These are phyloP conservation scores for Zea luxurians DNA, from an alignment of 176 grass and related monocot species.

Conservation along the genomic window DNA sequence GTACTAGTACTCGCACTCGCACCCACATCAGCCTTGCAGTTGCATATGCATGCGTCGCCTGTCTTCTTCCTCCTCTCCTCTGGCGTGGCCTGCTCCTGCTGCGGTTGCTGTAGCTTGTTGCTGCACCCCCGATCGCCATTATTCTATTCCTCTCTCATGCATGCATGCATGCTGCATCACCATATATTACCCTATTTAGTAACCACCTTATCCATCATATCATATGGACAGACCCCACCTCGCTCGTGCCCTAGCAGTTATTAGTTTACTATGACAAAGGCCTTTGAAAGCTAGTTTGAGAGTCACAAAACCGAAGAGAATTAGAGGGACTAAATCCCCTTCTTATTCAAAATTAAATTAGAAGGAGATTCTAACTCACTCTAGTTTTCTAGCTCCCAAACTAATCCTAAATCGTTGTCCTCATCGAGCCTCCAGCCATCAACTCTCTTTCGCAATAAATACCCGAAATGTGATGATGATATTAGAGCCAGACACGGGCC, in stretches of 20 bases:
- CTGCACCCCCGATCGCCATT: constrained; percentile 28
- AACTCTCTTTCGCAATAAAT: too few relatives aligned
- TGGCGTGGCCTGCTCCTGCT: constrained; percentile 13
- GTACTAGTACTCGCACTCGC: constrained; percentile 27
- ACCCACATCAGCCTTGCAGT: constrained; percentile 27
- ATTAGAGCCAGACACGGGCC: too few relatives aligned
- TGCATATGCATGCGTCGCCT: constrained; percentile 37
- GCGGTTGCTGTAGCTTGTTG: neutral
- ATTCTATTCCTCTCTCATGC: constrained; percentile 29
- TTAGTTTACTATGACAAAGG: neutral
- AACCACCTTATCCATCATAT: constrained; percentile 37
- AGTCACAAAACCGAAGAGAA: too few relatives aligned
- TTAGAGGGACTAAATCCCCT: too few relatives aligned
- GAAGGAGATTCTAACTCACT: too few relatives aligned
- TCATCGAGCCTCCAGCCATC: too few relatives aligned
- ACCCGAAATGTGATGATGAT: too few relatives aligned
- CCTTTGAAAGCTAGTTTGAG: too few relatives aligned
- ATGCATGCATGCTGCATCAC: constrained; percentile 7
- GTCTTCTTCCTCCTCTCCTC: constrained; percentile 23
- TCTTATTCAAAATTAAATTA: too few relatives aligned
- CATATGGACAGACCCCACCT: constrained; percentile 35
- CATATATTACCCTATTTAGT: constrained; percentile 37
- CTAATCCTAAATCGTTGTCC: too few relatives aligned
- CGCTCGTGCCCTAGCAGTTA: neutral
- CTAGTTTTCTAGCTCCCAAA: too few relatives aligned